Conservation (phyloP, 768 basidiomycete species). For the Hygrophorus pudorinus region DNA sequence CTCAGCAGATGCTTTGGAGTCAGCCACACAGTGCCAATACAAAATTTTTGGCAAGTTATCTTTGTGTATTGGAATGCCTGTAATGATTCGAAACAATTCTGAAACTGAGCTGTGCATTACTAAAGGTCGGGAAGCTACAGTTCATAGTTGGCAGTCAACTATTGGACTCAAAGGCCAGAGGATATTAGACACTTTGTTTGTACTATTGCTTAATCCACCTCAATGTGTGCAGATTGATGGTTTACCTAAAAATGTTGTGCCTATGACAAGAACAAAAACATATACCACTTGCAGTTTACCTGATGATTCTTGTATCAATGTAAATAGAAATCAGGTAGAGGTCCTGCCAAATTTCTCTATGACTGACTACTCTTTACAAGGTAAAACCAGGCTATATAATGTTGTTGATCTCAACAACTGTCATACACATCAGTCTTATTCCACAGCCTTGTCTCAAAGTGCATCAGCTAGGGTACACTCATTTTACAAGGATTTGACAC, state of each 20-base stretch:
- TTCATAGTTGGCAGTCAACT: slow-evolving; percentile 16
- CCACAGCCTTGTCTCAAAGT: slow-evolving; percentile 13
- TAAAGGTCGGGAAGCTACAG: slow-evolving; percentile 18
- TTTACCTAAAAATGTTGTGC: slow-evolving; percentile 15
- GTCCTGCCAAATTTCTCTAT: no score
- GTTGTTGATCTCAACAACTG: slow-evolving; percentile 16
- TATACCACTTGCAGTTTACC: slow-evolving; percentile 10
- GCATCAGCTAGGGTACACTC: slow-evolving; percentile 14
- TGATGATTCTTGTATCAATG: slow-evolving; percentile 10
- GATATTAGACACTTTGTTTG: slow-evolving; percentile 14
- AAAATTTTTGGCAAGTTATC: slow-evolving; percentile 19
- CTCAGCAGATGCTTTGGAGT: slow-evolving; percentile 9
- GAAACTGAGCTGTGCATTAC: slow-evolving; percentile 21
- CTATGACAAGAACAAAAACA: slow-evolving; percentile 9
- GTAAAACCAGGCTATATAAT: slow-evolving; percentile 17
- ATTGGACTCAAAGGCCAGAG: slow-evolving; percentile 8
- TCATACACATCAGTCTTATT: slow-evolving; percentile 9
- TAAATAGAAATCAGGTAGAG: slow-evolving; percentile 15
- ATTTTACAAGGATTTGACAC: slow-evolving; percentile 19
- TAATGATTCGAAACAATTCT: slow-evolving; percentile 19
- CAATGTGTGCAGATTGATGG: no score
- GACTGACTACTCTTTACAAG: slow-evolving; percentile 13
- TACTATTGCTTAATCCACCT: slow-evolving; percentile 11
- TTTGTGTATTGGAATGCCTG: slow-evolving; percentile 20
- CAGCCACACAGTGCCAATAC: slow-evolving; percentile 1